Base-by-base conservation (phyloP, 192 early-diverging fungal genomes). In the Coemansia sp. region DNA sequence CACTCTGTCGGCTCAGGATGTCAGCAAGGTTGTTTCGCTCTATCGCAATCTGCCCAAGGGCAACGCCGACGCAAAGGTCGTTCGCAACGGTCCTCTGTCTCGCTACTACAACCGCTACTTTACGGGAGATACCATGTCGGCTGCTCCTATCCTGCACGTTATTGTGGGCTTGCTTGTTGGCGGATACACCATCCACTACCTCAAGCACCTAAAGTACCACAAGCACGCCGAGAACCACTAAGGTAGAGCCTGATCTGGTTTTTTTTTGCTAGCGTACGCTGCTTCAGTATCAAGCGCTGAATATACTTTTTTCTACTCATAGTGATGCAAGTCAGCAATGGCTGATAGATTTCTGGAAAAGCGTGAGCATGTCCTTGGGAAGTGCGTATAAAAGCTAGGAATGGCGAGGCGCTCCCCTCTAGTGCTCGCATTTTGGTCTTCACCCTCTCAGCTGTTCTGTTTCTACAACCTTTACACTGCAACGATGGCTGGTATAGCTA, bases 221-320 rank as follows among this genome's bases (percentile, higher is more conserved):
- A 92, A 90, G 89, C 88, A 86, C 79, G 87, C 85, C 59, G 89
- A 88, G 74, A 86, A 92, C 87, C 90, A 92, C 77, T 92, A 89
- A 74, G 76, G 23, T 43, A 21, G 35, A 34, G 21, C 40, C 18
- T 33, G 16, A 21, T 35, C 18, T 7, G 9, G n/a, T n/a, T n/a
- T 39, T 33, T 8, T 14, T 59, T 60, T 50, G 28, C 18, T 45
- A n/a, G 43, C 43, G 16, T 16, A 20, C 18, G 42, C 42, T 45
- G n/a, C 8, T 43, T 20, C 6, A 7, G n/a, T 45, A n/a, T 5
- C 1, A 45, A 7, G 50, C 28, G 13, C 24, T 3, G 14, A 53
- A 53, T 53, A 53, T 7, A 53, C 26, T 14, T n/a, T 31, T 16
- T 31, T 53, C 26, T 16, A 26, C 26, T 16, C 26, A 26, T 5